phyloP scores from a whole-genome alignment of 495 filamentous ascomycete genomes.

The Hyaloscypha variabilis region DNA sequence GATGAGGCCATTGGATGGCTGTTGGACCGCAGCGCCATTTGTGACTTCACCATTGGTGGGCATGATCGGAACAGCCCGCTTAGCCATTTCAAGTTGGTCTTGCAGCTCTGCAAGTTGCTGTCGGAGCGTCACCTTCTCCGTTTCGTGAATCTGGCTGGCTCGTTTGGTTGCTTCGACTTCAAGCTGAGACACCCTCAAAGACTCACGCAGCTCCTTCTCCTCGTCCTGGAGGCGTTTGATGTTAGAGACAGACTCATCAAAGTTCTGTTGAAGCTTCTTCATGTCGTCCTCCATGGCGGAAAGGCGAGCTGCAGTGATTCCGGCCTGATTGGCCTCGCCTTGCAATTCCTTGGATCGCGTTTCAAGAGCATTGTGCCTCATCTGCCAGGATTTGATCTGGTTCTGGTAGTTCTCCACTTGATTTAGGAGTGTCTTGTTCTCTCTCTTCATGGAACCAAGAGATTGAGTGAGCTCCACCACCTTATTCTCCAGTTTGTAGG shows the following conservation, averaged over 20 bases:
- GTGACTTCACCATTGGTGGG: constrained; percentile 68
- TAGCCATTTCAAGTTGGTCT: constrained; percentile 88
- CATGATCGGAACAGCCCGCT: constrained; percentile 60
- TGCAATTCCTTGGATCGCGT: constrained; percentile 90
- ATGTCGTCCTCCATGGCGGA: constrained; percentile 92
- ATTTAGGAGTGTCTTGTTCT: constrained; percentile 85
- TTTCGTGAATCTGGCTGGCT: constrained; percentile 70
- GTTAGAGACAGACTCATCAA: constrained; percentile 82
- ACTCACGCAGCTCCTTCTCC: constrained; percentile 78
- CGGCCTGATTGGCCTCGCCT: constrained; percentile 94
- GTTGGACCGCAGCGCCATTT: constrained; percentile 62
- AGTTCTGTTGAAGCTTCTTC: constrained; percentile 82
- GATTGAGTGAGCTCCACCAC: constrained; percentile 97
- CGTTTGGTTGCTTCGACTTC: constrained; percentile 78
- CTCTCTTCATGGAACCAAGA: constrained; percentile 84
- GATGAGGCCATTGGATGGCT: constrained; percentile 77
- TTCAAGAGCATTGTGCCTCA: constrained; percentile 88
- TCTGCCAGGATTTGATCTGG: constrained; percentile 94
- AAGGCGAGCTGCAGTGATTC: constrained; percentile 87
- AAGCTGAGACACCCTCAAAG: constrained; percentile 70
- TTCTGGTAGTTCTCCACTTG: constrained; percentile 96
- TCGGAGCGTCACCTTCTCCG: constrained; percentile 79
- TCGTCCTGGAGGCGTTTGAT: constrained; percentile 94
- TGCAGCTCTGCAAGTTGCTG: constrained; percentile 89
- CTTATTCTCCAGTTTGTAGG: constrained; percentile 99